A percentile compares a stretch with the other conserved stretches of the same genome.
These are phyloP conservation scores for Candida maltosa DNA, from an alignment of 805 yeast species.

Conservation along the genomic window DNA sequence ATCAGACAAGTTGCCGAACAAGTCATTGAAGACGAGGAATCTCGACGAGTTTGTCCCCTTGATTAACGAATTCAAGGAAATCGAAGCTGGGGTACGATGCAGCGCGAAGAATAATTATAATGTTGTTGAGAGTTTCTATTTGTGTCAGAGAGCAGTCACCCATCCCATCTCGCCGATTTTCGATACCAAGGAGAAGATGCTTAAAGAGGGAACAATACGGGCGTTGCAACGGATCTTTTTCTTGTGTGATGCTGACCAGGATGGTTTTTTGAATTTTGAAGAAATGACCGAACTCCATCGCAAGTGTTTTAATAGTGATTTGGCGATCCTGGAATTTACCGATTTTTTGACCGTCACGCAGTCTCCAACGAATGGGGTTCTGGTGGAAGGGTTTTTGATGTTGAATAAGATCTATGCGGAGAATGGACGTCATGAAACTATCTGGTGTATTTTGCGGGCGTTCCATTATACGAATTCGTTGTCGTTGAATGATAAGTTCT, in stretches of 20 bases:
- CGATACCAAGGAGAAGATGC: constrained; percentile 82
- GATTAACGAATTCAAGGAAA: constrained; percentile 86
- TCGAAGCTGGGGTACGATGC: constrained; percentile 86
- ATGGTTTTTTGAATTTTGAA: constrained; percentile 68
- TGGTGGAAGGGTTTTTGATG: constrained; percentile 70
- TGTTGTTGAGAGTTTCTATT: constrained; percentile 86
- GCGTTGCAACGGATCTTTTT: constrained; percentile 83
- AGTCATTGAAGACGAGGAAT: constrained; percentile 41
- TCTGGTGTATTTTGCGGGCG: constrained; percentile 89
- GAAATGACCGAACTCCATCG: constrained; percentile 71
- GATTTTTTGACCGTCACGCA: too few relatives aligned
- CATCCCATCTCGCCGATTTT: constrained; percentile 91
- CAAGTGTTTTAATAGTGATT: constrained; percentile 61
- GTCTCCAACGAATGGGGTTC: constrained; percentile 45
- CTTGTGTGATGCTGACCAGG: constrained; percentile 86
- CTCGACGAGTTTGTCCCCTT: constrained; percentile 84
- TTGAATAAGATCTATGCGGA: constrained; percentile 83
- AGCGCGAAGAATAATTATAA: constrained; percentile 83
- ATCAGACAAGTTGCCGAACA: constrained; percentile 49
- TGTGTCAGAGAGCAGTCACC: constrained; percentile 90
- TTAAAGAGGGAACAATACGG: constrained; percentile 71
- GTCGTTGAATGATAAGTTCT: constrained; percentile 72
- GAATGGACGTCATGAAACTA: constrained; percentile 91
- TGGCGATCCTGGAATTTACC: too few relatives aligned
- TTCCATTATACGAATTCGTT: constrained; percentile 91